A percentile compares a stretch with the other conserved stretches of the same genome.
Evolutionary conservation across 257 asterid genomes (phyloP).

Genomic region (Avicennia marina): DNA sequence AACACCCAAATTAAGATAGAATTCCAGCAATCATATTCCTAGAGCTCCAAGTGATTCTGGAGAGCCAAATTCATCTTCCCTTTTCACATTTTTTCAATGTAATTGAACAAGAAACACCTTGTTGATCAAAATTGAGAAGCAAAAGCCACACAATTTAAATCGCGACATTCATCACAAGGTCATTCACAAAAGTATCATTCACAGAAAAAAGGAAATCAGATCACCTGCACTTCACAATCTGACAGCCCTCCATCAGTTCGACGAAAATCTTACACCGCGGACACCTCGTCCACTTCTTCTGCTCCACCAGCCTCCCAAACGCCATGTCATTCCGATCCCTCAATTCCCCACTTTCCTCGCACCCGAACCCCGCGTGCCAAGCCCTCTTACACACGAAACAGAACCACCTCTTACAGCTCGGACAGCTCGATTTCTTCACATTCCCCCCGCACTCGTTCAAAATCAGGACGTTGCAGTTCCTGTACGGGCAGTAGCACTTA

Average conservation of each 20-base stretch:
- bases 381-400: conserved; percentile 54
- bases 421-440: conserved; percentile 44
- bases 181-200: too few relatives aligned
- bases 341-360: conserved; percentile 41
- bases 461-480: conserved; percentile 46
- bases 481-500: conserved; percentile 55
- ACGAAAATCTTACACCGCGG: conserved; percentile 67
- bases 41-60: too few relatives aligned
- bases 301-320: conserved; percentile 50
- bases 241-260: conserved; percentile 51
- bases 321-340: conserved; percentile 51
- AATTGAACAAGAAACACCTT: background rate
- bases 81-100: too few relatives aligned
- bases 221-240: conserved; percentile 58
- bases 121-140: background rate
- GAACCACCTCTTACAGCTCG: conserved; percentile 45
- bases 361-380: conserved; percentile 61
- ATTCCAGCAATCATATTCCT: too few relatives aligned
- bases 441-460: conserved; percentile 69
- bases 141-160: too few relatives aligned
- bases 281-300: conserved; percentile 61
- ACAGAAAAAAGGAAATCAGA: background rate
- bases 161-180: too few relatives aligned
- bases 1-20: too few relatives aligned
- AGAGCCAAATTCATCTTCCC: too few relatives aligned